Base-by-base conservation (phyloP, 495 filamentous ascomycete genomes). In the Daldinia grandis region DNA sequence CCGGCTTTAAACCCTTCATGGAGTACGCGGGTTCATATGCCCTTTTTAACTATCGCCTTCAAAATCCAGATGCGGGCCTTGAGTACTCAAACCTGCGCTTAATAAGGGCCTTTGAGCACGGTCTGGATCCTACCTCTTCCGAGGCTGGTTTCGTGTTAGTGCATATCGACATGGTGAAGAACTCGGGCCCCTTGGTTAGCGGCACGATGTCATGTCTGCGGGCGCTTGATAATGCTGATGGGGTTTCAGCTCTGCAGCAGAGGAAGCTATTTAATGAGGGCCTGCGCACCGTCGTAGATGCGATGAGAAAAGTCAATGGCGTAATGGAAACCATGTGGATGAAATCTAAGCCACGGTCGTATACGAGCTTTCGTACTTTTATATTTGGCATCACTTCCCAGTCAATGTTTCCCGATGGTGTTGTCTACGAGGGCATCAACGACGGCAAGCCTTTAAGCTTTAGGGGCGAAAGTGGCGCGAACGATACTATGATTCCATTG, bases 21-120 rank as follows among this genome's bases (percentile, higher is more conserved):
- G 93, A 95, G 72, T 97, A 97, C 78, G 94, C 94, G 12, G 94
- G 93, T 24, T 91, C 91, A 2, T 97, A 97, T 79, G 91, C 92
- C 49, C 87, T 97, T 51, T 97, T 90, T 87, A 97, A 97, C 82
- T 97, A 95, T 78, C 86, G 86, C 24, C 84, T 95, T 14, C 80
- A 84, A 27, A 85, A 94, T 61, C 89, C 90, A 15, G 74, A 83
- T 15, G 82, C 80, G 24, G 92, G 92, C 27, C 82, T 93, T 15
- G 83, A 88, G 10, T 93, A 94, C 75, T 81, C 86, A 54, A 97
- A 97, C 78, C 83, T 97, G 10, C 90, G 91, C 42, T 87, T 96
- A 4, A 90, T 97, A 69, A 92, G 94, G 21, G 94, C 91, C 21
- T 97, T 97, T 69, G 93, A 97, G 79, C 87, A 90, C 72, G 94